These are phyloP conservation scores for Termitomyces eurrhizus DNA, from an alignment of 768 basidiomycete species.

Conservation along the genomic window DNA sequence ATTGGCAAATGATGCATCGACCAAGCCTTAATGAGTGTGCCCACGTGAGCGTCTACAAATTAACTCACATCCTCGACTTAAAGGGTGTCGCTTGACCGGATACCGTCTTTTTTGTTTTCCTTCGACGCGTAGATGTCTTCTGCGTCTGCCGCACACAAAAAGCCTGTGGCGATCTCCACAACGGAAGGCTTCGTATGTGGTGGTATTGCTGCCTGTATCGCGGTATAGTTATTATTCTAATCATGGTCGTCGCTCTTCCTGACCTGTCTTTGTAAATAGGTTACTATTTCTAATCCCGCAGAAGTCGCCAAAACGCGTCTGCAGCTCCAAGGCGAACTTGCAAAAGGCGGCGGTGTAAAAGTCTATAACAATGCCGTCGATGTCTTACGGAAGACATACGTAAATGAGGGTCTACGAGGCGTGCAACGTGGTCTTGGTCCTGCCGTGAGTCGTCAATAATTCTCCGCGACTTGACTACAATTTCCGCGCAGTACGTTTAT, in stretches of 20 bases:
- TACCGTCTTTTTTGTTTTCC: neutral
- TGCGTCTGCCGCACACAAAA: slow-evolving; percentile 6
- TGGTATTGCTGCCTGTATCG: slow-evolving; percentile 87
- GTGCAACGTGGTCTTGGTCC: slow-evolving; percentile 88
- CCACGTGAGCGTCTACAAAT: slow-evolving; percentile 12
- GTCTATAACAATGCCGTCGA: slow-evolving; percentile 91
- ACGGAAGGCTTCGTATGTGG: slow-evolving; percentile 85
- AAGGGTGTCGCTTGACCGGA: neutral
- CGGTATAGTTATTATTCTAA: slow-evolving; percentile 47
- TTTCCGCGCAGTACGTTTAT: slow-evolving; percentile 73
- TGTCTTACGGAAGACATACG: slow-evolving; percentile 83
- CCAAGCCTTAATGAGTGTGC: neutral
- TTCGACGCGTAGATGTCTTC: slow-evolving; percentile 13
- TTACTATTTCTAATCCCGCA: slow-evolving; percentile 75
- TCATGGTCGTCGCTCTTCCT: neutral
- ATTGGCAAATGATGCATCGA: slow-evolving; percentile 8
- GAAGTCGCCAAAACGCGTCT: slow-evolving; percentile 93
- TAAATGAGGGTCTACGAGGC: slow-evolving; percentile 86
- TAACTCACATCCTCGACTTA: neutral
- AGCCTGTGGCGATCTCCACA: slow-evolving; percentile 47
- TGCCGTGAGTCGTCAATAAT: slow-evolving; percentile 56
- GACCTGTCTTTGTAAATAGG: slow-evolving; percentile 36
- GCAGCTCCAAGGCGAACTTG: slow-evolving; percentile 94
- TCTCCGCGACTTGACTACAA: slow-evolving; percentile 1
- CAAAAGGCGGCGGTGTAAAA: slow-evolving; percentile 62